These are phyloP conservation scores for Trametes elegans DNA, from an alignment of 768 basidiomycete genomes.

Conservation along the genomic window DNA sequence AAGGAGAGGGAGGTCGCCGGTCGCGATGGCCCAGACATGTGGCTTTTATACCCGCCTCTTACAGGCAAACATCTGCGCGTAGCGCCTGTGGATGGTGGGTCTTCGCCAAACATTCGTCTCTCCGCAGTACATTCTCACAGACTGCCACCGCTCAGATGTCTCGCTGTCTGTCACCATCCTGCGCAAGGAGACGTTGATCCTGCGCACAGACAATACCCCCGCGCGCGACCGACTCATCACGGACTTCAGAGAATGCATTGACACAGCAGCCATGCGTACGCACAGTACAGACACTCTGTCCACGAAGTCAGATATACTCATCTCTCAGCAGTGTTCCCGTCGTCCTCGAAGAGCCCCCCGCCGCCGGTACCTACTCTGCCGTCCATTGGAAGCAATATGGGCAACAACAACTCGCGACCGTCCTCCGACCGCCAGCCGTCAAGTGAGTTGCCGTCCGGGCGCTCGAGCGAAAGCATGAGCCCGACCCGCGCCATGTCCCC, in stretches of 20 bases:
- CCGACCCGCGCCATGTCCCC: slow-evolving; percentile 22
- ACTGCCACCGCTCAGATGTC: slow-evolving; percentile 48
- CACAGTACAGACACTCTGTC: slow-evolving; percentile 16
- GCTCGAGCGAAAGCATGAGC: slow-evolving; percentile 21
- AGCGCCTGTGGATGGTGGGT: slow-evolving; percentile 51
- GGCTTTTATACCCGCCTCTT: slow-evolving; percentile 91
- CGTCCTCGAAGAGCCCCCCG: slow-evolving; percentile 54
- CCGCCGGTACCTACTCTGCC: slow-evolving; percentile 61
- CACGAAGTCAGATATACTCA: neutral
- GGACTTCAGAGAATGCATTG: slow-evolving; percentile 82
- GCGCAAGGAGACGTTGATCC: slow-evolving; percentile 77
- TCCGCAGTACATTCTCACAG: neutral
- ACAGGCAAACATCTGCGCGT: slow-evolving; percentile 90
- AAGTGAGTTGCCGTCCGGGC: slow-evolving; percentile 6
- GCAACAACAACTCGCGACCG: slow-evolving; percentile 27
- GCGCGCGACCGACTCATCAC: slow-evolving; percentile 60
- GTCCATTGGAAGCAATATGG: slow-evolving; percentile 18
- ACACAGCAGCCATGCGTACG: slow-evolving; percentile 74
- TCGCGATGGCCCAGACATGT: slow-evolving; percentile 75
- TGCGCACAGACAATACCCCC: slow-evolving; percentile 59
- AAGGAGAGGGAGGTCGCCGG: slow-evolving; percentile 54
- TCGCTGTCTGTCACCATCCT: slow-evolving; percentile 78
- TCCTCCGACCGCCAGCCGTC: slow-evolving; percentile 16
- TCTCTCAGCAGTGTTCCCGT: slow-evolving; percentile 5
- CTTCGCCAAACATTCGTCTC: neutral